phyloP scores from a whole-genome alignment of 148 eudicot species.

The Pouteria glomerata region DNA sequence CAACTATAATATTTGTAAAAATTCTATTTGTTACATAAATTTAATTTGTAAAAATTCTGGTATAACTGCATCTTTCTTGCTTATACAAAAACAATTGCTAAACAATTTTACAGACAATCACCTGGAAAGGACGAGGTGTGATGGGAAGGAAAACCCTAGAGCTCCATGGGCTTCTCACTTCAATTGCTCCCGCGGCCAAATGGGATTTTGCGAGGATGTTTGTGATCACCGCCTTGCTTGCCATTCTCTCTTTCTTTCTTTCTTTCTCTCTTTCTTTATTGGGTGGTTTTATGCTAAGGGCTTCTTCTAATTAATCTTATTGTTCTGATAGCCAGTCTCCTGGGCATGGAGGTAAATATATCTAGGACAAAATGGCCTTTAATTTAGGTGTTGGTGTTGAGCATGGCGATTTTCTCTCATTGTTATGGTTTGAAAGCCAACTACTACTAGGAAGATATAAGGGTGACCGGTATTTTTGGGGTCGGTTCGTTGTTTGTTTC shows the following conservation, averaged over 20 bases:
- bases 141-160: constrained; percentile 13
- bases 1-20: neutral
- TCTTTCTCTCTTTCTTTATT: neutral
- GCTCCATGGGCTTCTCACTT: constrained; percentile 13
- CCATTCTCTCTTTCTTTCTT: constrained; percentile 10
- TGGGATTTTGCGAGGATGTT: constrained; percentile 19
- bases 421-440: neutral
- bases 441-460: neutral
- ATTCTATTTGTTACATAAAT: too few species aligned
- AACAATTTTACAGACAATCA: too few species aligned
- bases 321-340: too few species aligned
- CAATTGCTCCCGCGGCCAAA: neutral
- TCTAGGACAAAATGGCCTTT: constrained; percentile 9
- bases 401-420: constrained; percentile 15
- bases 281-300: neutral
- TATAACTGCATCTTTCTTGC: too few species aligned
- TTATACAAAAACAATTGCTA: too few species aligned
- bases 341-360: neutral
- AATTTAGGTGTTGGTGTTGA: constrained; percentile 2
- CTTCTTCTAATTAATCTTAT: too few species aligned
- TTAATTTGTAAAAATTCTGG: too few species aligned
- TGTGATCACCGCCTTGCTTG: constrained; percentile 22
- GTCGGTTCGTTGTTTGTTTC: neutral
- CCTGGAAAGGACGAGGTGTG: constrained; percentile 16
- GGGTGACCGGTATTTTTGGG: constrained; percentile 11